Percentiles rank a stretch among this genome's conserved stretches.
Evolutionary conservation across 148 eudicot genomes (phyloP).

Genomic region (Rhododendron vialii): DNA sequence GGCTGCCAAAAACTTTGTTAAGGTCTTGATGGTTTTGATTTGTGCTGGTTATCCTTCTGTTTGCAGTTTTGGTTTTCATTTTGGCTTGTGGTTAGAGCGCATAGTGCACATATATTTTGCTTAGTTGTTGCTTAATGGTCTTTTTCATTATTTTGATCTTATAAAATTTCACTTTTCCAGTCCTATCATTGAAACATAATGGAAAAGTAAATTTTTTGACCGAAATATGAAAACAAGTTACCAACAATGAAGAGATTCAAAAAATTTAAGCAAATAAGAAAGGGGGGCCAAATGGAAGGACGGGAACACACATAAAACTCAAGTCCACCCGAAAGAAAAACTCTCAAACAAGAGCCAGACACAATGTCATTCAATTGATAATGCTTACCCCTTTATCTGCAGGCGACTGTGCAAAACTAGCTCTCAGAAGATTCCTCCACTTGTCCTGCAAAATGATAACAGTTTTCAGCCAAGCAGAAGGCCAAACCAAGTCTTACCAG

Average conservation of each 20-base stretch:
- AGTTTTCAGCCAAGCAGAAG: slow-evolving; percentile 8
- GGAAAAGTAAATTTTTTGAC: background rate
- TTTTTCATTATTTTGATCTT: background rate
- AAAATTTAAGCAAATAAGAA: background rate
- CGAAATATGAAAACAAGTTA: background rate
- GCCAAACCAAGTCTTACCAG: background rate
- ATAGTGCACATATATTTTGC: background rate
- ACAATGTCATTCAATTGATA: background rate
- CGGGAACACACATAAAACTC: background rate
- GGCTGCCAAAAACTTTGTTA: background rate
- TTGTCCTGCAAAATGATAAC: slow-evolving; percentile 61
- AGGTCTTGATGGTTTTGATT: background rate
- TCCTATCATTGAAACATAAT: background rate
- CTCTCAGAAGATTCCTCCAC: slow-evolving; percentile 97
- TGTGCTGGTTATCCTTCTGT: background rate
- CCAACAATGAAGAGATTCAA: background rate
- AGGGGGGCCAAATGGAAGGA: background rate
- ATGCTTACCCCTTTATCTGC: slow-evolving; percentile 72
- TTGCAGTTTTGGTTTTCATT: background rate
- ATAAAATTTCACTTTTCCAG: background rate
- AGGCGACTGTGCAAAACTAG: slow-evolving; percentile 57
- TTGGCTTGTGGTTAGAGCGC: background rate
- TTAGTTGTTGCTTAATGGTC: background rate
- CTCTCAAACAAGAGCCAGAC: background rate
- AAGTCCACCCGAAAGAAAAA: background rate